Percentiles rank a stretch among this genome's conserved stretches.
Evolutionary conservation across 805 yeast genomes (phyloP).

Genomic region (Scheffersomyces coipomensis): DNA sequence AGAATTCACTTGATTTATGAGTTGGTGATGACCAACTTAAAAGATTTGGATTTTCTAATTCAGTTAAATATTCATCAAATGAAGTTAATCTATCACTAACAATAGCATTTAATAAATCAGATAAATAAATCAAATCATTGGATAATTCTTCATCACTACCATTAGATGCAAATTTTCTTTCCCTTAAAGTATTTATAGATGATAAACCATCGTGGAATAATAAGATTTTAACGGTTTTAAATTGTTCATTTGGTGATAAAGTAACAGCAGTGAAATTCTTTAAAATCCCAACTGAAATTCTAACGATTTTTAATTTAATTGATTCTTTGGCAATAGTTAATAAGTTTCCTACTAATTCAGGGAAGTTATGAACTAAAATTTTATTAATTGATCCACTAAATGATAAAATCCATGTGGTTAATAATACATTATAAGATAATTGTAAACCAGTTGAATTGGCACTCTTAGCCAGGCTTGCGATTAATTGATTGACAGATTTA

Average conservation of each 20-base stretch:
- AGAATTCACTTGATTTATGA: constrained; percentile 82
- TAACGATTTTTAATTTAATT: constrained; percentile 86
- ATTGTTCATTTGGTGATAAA: constrained; percentile 29
- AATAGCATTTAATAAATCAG: constrained; percentile 63
- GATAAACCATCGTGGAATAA: constrained; percentile 75
- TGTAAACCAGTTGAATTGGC: constrained; percentile 60
- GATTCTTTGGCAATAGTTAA: constrained; percentile 69
- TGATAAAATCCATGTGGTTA: constrained; percentile 82
- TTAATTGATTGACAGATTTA: constrained; percentile 28
- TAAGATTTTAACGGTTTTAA: constrained; percentile 61
- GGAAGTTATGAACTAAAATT: constrained; percentile 50
- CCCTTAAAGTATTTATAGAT: constrained; percentile 65
- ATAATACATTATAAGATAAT: constrained; percentile 74
- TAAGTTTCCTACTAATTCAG: constrained; percentile 51
- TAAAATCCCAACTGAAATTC: constrained; percentile 77
- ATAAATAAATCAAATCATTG: constrained; percentile 61
- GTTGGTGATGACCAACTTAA: constrained; percentile 83
- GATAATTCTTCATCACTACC: constrained; percentile 80
- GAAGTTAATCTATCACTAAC: constrained; percentile 75
- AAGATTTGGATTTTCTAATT: constrained; percentile 73
- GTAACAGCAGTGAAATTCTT: constrained; percentile 52
- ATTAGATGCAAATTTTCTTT: constrained; percentile 78
- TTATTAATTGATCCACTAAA: constrained; percentile 58
- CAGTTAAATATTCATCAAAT: constrained; percentile 87
- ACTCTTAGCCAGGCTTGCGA: constrained; percentile 27